Percentiles rank a stretch among this genome's conserved stretches.
These are phyloP conservation scores for Alloteropsis semialata DNA, from an alignment of 176 grass and related monocot species.

Conservation along the genomic window DNA sequence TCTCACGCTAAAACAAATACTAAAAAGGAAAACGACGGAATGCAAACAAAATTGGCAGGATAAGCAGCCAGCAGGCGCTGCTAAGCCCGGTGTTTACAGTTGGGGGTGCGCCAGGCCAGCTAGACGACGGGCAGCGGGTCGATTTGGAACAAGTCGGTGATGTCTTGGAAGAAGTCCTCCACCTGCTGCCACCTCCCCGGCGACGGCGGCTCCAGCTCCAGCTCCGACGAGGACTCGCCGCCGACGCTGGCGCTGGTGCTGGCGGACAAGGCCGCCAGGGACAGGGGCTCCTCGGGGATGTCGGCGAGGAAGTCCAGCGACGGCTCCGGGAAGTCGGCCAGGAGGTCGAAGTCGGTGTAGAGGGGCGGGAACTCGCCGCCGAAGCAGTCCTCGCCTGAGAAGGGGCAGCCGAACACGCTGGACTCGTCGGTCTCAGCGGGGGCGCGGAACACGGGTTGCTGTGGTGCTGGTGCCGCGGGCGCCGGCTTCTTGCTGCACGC, in stretches of 20 bases:
- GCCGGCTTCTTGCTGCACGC: too few relatives aligned
- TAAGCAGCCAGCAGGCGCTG: background rate
- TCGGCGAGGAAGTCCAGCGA: constrained; percentile 51
- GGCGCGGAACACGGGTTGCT: background rate
- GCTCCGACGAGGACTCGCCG: background rate
- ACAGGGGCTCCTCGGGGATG: constrained; percentile 24
- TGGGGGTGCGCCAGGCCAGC: background rate
- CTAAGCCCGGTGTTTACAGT: constrained; percentile 30
- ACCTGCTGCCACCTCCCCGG: constrained; percentile 32
- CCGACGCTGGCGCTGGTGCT: background rate
- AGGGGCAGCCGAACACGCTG: constrained; percentile 13
- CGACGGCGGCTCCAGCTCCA: background rate
- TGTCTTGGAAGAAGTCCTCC: constrained; percentile 86
- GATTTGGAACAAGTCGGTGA: constrained; percentile 83
- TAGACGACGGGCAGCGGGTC: constrained; percentile 58
- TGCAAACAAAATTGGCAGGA: constrained; percentile 58
- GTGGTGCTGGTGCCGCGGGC: rapidly evolving
- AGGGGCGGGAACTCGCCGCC: constrained; percentile 46
- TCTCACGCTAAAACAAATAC: background rate
- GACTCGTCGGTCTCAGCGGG: constrained; percentile 18
- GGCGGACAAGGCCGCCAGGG: background rate
- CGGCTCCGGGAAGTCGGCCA: constrained; percentile 41
- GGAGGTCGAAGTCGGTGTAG: constrained; percentile 58
- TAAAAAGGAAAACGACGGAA: background rate
- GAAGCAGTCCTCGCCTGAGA: constrained; percentile 14